Conservation (phyloP, 345 rosid species). For the Eucalyptus decipiens region DNA sequence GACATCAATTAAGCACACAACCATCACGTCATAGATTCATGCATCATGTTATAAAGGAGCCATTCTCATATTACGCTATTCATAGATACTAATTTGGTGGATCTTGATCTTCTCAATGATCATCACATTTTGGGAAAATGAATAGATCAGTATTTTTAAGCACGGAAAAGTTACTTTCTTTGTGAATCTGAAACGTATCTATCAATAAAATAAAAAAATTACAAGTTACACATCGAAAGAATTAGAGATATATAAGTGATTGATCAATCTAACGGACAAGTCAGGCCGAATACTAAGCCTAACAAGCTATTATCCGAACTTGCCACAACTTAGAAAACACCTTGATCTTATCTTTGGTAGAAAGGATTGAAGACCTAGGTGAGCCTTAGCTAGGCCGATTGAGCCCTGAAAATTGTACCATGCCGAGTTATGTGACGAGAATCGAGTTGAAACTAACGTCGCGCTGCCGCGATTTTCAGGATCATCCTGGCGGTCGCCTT, state of each 20-base stretch:
- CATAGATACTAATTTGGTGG: neutral
- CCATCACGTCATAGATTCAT: accelerated
- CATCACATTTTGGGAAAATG: neutral
- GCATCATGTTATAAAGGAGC: neutral
- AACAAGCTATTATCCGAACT: neutral
- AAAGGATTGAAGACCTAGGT: neutral
- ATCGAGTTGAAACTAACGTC: neutral
- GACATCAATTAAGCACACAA: neutral
- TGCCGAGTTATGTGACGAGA: neutral
- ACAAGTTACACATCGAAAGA: accelerated
- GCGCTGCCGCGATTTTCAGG: constrained; percentile 16
- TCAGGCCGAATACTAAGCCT: neutral
- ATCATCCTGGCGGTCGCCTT: constrained; percentile 52
- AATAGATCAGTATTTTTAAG: neutral
- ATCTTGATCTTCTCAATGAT: neutral
- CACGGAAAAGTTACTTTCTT: neutral
- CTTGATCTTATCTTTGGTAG: neutral
- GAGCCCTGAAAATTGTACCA: accelerated
- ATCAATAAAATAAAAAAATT: too few relatives aligned
- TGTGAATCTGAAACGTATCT: accelerated
- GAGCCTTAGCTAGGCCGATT: neutral
- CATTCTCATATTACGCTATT: accelerated
- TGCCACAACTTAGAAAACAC: neutral
- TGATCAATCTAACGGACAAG: too few relatives aligned
- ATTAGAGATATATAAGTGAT: too few relatives aligned